Conservation (phyloP, 306 rosid species). For the Cucumis sativus region Cucumber_9930_V3 NC_026656.2:13265501-13266000, state of each 20-base stretch:
- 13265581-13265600: neutral
- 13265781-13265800: neutral
- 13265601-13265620: neutral
- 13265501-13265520: neutral
- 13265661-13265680: neutral
- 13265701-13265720: neutral
- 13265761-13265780: neutral
- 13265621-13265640: too few species aligned
- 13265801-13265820: neutral
- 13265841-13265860: neutral
- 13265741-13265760: neutral
- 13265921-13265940: too few species aligned
- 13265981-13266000: too few species aligned
- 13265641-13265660: neutral
- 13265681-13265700: neutral
- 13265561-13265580: neutral
- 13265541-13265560: too few species aligned
- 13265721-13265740: neutral
- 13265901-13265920: too few species aligned
- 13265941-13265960: too few species aligned
- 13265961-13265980: too few species aligned
- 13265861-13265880: too few species aligned
- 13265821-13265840: neutral
- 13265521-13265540: too few species aligned
- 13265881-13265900: too few species aligned